Conservation (phyloP, 371 early-diverging fungal species). For the Mortierella sp. region DNA sequence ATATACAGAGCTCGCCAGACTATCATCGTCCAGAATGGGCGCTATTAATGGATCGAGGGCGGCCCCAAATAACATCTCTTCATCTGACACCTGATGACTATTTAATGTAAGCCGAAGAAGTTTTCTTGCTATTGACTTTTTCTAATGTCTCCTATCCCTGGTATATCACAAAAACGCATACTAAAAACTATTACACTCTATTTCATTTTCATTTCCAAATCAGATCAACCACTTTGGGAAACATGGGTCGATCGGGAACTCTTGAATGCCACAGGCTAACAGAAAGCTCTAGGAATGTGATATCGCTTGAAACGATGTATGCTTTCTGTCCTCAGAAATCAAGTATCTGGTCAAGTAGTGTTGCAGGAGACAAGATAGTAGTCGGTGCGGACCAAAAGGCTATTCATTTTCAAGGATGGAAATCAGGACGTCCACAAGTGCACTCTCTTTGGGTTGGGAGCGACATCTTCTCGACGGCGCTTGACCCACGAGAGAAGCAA, state of each 20-base stretch:
- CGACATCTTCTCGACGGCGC: conserved; percentile 46
- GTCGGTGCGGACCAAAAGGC: conserved; percentile 35
- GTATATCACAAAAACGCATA: too few species aligned
- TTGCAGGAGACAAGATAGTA: conserved; percentile 12
- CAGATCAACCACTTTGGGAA: conserved; percentile 43
- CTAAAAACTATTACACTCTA: too few species aligned
- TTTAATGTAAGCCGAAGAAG: conserved; percentile 30
- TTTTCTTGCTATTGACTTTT: not conserved
- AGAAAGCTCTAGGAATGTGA: not conserved
- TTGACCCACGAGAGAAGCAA: conserved; percentile 22
- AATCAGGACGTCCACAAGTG: not conserved
- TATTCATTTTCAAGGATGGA: conserved; percentile 22
- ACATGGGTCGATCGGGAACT: conserved; percentile 30
- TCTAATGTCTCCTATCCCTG: too few species aligned
- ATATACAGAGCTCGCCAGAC: not conserved
- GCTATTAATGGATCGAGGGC: not conserved
- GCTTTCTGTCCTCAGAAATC: conserved; percentile 29
- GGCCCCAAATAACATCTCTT: conserved; percentile 35
- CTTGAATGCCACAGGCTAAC: conserved; percentile 14
- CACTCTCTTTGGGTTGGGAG: conserved; percentile 39
- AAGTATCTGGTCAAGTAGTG: conserved; percentile 39
- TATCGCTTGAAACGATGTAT: not conserved
- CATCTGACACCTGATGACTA: conserved; percentile 30
- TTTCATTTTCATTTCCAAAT: not conserved
- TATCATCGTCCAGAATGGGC: conserved; percentile 15